Conservation (phyloP, 108 stramenopile genomes). For the Fragilariopsis cylindrus region DNA sequence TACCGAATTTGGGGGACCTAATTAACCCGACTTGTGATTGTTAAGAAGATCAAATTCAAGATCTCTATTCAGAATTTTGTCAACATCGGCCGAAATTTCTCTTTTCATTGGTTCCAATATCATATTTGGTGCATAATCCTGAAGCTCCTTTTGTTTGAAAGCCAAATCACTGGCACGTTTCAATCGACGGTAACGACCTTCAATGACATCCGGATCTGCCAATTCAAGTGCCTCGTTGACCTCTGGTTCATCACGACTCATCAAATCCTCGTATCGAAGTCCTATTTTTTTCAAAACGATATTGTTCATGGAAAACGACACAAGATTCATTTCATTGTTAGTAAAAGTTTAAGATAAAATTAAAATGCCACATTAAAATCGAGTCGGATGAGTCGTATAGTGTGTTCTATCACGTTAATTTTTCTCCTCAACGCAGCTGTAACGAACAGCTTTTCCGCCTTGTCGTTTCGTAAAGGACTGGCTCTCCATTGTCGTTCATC, state of each 20-base stretch:
- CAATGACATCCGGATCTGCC: conserved; percentile 77
- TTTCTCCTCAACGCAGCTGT: too few species aligned
- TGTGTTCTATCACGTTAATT: background rate
- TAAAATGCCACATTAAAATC: background rate
- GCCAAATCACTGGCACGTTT: conserved; percentile 87
- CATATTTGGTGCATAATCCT: conserved; percentile 79
- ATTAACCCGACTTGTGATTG: conserved; percentile 61
- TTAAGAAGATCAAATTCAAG: conserved; percentile 81
- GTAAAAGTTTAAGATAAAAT: conserved; percentile 6
- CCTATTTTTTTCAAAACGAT: conserved; percentile 36
- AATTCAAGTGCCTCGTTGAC: conserved; percentile 82
- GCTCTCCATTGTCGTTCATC: background rate
- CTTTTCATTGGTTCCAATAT: conserved; percentile 67
- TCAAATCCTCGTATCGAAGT: conserved; percentile 83
- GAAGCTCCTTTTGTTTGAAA: conserved; percentile 84
- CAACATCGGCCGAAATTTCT: conserved; percentile 71
- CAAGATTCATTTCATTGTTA: background rate
- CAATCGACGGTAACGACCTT: conserved; percentile 82
- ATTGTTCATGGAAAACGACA: background rate
- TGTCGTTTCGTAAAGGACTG: background rate
- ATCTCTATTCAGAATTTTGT: conserved; percentile 80
- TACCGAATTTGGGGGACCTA: too few species aligned
- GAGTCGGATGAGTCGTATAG: conserved; percentile 5
- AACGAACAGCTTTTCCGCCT: too few species aligned
- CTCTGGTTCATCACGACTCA: conserved; percentile 72